Conservation (phyloP, 2,329 filamentous ascomycete genomes). For the Penicillium sp. region DNA sequence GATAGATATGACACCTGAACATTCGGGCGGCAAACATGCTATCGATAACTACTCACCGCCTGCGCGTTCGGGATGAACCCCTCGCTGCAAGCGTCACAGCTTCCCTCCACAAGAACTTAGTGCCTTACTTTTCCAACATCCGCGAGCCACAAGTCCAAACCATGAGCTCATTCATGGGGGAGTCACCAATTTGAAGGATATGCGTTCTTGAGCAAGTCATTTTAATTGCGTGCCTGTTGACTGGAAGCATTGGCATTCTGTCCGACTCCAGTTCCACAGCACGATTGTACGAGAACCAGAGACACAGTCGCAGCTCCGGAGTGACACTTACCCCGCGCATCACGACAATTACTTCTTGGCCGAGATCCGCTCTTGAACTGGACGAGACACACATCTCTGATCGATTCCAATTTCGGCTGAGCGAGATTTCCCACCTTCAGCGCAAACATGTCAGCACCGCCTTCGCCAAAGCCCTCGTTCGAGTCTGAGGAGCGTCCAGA, state of each 20-base stretch:
- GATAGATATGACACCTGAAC: neutral
- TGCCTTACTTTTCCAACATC: conserved; percentile 6
- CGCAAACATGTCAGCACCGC: conserved; percentile 17
- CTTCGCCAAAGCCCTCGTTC: conserved; percentile 19
- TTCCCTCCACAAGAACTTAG: conserved; percentile 4
- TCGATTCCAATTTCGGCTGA: neutral
- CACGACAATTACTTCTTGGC: neutral
- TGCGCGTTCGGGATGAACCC: conserved; percentile 13
- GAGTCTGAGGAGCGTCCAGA: conserved; percentile 19
- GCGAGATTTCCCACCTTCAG: neutral
- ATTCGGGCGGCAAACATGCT: neutral
- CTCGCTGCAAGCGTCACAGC: conserved; percentile 22
- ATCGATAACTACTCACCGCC: conserved; percentile 23
- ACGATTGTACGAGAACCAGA: neutral
- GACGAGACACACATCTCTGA: neutral
- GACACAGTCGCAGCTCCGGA: neutral
- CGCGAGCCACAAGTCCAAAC: neutral
- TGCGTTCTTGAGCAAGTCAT: neutral
- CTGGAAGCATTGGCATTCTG: neutral
- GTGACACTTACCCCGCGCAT: neutral
- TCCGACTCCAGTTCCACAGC: neutral
- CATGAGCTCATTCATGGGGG: neutral
- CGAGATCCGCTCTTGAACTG: neutral
- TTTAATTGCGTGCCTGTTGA: neutral
- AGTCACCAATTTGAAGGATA: neutral